Evolutionary conservation across 2,329 filamentous ascomycete genomes (phyloP).

Genomic region (Mollisiaceae sp.): DNA sequence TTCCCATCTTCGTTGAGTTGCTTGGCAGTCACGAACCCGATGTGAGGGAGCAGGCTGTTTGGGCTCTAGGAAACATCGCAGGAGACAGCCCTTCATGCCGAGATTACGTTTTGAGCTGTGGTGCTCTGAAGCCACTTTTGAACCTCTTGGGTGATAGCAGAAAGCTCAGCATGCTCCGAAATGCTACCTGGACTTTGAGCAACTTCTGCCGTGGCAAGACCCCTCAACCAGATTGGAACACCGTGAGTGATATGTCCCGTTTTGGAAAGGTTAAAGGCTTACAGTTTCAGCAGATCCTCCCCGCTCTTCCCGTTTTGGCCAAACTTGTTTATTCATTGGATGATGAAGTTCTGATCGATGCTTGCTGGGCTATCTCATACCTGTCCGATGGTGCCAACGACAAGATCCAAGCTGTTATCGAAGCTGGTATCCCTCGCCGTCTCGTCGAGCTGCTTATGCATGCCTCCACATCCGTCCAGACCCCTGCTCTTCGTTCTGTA

Average conservation of each 20-base stretch:
- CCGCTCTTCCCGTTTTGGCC: constrained; percentile 90
- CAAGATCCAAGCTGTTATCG: constrained; percentile 99
- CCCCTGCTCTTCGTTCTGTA: constrained; percentile 92
- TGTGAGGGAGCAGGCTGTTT: constrained; percentile 97
- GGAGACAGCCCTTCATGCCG: constrained; percentile 97
- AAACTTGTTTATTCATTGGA: constrained; percentile 99
- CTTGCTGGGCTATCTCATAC: constrained; percentile 99
- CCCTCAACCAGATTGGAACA: constrained; percentile 96
- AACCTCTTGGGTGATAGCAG: constrained; percentile 93
- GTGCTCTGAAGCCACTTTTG: constrained; percentile 88
- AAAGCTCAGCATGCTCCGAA: constrained; percentile 98
- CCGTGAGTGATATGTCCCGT: constrained; percentile 61
- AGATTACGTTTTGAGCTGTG: constrained; percentile 92
- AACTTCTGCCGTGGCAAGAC: constrained; percentile 99
- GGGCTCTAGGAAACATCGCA: constrained; percentile 98
- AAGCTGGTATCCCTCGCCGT: constrained; percentile 94
- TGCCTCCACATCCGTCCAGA: constrained; percentile 97
- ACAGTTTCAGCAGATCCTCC: constrained; percentile 72
- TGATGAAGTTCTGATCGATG: constrained; percentile 97
- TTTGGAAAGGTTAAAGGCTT: constrained; percentile 34
- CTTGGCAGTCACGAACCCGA: constrained; percentile 95
- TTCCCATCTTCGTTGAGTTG: constrained; percentile 97
- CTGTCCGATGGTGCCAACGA: constrained; percentile 98
- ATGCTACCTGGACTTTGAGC: constrained; percentile 98
- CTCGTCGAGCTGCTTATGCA: constrained; percentile 98